Evolutionary conservation across 2,329 filamentous ascomycete species (phyloP).

Genomic region (Fusarium poae): DNA sequence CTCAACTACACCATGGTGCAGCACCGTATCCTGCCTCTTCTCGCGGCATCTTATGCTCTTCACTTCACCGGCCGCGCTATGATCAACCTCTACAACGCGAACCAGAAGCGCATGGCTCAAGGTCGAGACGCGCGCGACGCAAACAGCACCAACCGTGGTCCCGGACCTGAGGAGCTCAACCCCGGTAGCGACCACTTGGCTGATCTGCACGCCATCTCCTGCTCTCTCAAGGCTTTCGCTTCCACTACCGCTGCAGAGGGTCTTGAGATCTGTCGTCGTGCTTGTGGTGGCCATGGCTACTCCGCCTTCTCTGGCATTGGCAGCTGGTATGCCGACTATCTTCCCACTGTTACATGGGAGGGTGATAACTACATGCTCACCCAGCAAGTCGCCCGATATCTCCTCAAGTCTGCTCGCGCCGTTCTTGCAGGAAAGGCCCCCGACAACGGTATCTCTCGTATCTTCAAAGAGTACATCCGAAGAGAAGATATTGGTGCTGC

Average conservation of each 20-base stretch:
- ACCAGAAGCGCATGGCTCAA: constrained; percentile 73
- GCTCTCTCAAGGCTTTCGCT: constrained; percentile 79
- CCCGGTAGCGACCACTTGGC: constrained; percentile 75
- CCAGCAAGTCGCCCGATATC: constrained; percentile 81
- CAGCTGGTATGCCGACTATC: constrained; percentile 79
- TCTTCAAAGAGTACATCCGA: constrained; percentile 73
- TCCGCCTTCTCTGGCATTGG: constrained; percentile 82
- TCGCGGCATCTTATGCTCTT: constrained; percentile 81
- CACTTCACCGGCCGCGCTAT: constrained; percentile 83
- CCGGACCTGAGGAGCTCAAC: constrained; percentile 76
- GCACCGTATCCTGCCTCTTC: constrained; percentile 76
- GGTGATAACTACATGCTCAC: constrained; percentile 88
- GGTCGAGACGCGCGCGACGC: constrained; percentile 55
- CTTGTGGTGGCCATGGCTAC: constrained; percentile 84
- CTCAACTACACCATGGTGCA: constrained; percentile 87
- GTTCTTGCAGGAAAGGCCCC: constrained; percentile 73
- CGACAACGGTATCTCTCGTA: constrained; percentile 58
- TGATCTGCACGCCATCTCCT: constrained; percentile 82
- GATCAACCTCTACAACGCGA: constrained; percentile 79
- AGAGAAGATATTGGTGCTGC: constrained; percentile 78
- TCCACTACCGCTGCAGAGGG: constrained; percentile 80
- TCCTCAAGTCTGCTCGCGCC: constrained; percentile 79
- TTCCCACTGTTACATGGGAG: constrained; percentile 78
- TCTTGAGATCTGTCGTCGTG: constrained; percentile 79
- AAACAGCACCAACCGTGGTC: constrained; percentile 60